These are phyloP conservation scores for Yarrowia sp. DNA, from an alignment of 805 yeast genomes.

Conservation along the genomic window DNA sequence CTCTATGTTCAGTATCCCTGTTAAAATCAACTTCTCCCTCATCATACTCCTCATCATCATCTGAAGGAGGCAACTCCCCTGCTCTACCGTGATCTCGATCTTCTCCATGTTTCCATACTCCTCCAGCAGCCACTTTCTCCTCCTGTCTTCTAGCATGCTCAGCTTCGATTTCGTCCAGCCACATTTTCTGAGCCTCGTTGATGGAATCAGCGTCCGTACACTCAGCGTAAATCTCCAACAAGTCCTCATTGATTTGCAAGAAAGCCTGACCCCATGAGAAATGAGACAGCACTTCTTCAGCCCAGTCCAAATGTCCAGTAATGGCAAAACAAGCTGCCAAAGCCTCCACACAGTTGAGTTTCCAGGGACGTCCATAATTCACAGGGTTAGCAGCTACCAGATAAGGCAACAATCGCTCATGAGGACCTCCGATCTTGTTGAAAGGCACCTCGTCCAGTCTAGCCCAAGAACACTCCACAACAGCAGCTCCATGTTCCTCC, in stretches of 20 bases:
- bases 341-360: slow-evolving; percentile 93
- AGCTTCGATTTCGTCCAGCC: slow-evolving; percentile 63
- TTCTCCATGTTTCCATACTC: slow-evolving; percentile 61
- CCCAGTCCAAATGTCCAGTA: slow-evolving; percentile 90
- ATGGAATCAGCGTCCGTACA: slow-evolving; percentile 83
- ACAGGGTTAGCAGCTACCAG: slow-evolving; percentile 96
- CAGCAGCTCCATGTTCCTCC: slow-evolving; percentile 86
- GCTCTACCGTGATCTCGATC: slow-evolving; percentile 37
- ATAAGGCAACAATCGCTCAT: slow-evolving; percentile 85
- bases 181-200: slow-evolving; percentile 65
- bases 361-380: slow-evolving; percentile 95
- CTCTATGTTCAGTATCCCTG: background rate
- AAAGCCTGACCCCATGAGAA: slow-evolving; percentile 95
- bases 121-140: slow-evolving; percentile 60
- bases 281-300: slow-evolving; percentile 66
- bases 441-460: slow-evolving; percentile 96
- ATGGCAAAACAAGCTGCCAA: slow-evolving; percentile 95
- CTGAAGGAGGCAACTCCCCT: slow-evolving; percentile 35
- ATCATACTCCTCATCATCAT: slow-evolving; percentile 32
- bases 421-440: slow-evolving; percentile 81
- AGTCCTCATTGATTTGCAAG: slow-evolving; percentile 73
- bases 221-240: slow-evolving; percentile 66
- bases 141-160: slow-evolving; percentile 38
- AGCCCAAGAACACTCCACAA: slow-evolving; percentile 99
- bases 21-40: slow-evolving; percentile 27